These are phyloP conservation scores for Trametes gibbosa DNA, from an alignment of 768 basidiomycete genomes.

Conservation along the genomic window DNA sequence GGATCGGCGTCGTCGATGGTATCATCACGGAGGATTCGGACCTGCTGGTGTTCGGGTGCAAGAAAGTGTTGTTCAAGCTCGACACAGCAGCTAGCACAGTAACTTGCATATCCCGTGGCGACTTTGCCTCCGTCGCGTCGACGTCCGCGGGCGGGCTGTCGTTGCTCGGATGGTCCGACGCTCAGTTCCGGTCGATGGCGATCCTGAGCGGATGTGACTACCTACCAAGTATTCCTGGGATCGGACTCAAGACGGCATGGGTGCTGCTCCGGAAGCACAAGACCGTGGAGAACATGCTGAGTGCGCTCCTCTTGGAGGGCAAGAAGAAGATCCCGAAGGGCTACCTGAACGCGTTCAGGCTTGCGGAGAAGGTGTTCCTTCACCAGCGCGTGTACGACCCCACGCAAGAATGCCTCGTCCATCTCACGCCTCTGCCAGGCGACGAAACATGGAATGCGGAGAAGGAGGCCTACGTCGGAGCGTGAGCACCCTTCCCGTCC, in stretches of 20 bases:
- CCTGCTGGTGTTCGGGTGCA: conserved; percentile 95
- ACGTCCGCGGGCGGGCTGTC: conserved; percentile 59
- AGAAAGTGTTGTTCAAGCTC: conserved; percentile 89
- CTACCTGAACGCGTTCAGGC: conserved; percentile 71
- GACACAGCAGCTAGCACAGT: conserved; percentile 68
- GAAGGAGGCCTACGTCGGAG: conserved; percentile 70
- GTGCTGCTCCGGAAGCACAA: conserved; percentile 78
- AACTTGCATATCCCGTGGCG: conserved; percentile 58
- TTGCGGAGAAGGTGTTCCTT: conserved; percentile 90
- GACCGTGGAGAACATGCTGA: conserved; percentile 80
- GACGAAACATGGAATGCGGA: conserved; percentile 53
- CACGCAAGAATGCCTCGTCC: conserved; percentile 55
- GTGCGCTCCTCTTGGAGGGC: conserved; percentile 74
- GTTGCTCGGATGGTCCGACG: conserved; percentile 85
- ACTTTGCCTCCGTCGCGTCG: conserved; percentile 60
- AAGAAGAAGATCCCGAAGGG: conserved; percentile 75
- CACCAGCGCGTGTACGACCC: conserved; percentile 95
- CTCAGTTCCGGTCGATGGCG: conserved; percentile 90
- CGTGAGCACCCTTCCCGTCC: conserved; percentile 40
- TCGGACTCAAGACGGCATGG: conserved; percentile 94
- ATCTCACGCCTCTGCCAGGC: conserved; percentile 60
- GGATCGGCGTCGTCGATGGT: conserved; percentile 76
- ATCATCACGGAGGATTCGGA: conserved; percentile 98
- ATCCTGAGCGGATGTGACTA: conserved; percentile 94
- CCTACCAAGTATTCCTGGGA: conserved; percentile 83